Evolutionary conservation across 1,139 yeast genomes (phyloP), one percentile per base, ranked within the genome.

Genomic region (Hansenula anomala): DNA sequence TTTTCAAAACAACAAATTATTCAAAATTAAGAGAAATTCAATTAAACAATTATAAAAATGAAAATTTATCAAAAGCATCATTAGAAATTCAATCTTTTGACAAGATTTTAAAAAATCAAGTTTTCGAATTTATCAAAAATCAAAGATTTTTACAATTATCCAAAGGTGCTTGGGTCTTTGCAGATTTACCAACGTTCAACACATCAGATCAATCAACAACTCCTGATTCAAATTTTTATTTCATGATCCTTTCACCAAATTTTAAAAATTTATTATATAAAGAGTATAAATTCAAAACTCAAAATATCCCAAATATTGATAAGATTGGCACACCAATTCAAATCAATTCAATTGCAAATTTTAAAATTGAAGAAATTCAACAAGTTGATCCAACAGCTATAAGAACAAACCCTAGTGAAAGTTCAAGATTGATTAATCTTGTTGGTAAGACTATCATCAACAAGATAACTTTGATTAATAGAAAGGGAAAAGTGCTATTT

Each of bases 111-210:
- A 60, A 71, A 6, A 61, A 63, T 15, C 92, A 87, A 55, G 87
- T 84, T 0, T 66, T 72, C 47, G 84, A 81, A 38, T 85, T 84
- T 56, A 90, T 87, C n/a, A 71, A 76, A 43, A 92, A 84, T 55
- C 95, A 86, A 60, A 69, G 95, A 49, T 78, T 83, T 33, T 64
- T 83, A 40, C 80, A 80, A 52, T 61, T 88, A 38, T 75, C 87
- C 31, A 78, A 76, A 50, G 96, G 96, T 4, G 75, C 87, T 3
- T 87, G 95, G 95, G 92, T 85, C n/a, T 80, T 69, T 52, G 72
- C 82, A 4, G 84, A 79, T 38, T 64, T 70, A 39, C 88, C 88
- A 35, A 69, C 79, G 2, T 78, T 74, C 40, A 56, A 66, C 19
- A 58, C 60, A 33, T 47, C 49, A 2, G 46, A 51, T n/a, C 43